Evolutionary conservation across 2,329 filamentous ascomycete species (phyloP).

Genomic region (Dactylellina leptospora): DNA sequence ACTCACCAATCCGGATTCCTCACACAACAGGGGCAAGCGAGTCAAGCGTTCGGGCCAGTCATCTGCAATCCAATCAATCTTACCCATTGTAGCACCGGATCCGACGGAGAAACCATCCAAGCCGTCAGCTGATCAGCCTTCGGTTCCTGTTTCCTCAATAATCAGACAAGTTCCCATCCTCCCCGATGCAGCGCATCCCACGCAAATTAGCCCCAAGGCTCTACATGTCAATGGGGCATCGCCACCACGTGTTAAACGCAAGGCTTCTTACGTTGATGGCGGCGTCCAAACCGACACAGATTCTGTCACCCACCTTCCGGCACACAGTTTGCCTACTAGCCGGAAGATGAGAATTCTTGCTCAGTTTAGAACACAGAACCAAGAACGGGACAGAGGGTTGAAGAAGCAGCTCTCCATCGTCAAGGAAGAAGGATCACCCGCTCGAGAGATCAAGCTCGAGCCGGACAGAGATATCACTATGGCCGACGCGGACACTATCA

Average conservation of each 20-base stretch:
- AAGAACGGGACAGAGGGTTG: slow-evolving; percentile 28
- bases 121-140: slow-evolving; percentile 37
- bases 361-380: slow-evolving; percentile 37
- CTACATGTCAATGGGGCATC: slow-evolving; percentile 49
- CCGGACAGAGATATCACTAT: slow-evolving; percentile 33
- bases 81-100: slow-evolving; percentile 36
- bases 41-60: slow-evolving; percentile 55
- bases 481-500: slow-evolving; percentile 9
- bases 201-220: slow-evolving; percentile 44
- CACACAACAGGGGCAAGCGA: slow-evolving; percentile 54
- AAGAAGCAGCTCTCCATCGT: slow-evolving; percentile 45
- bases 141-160: slow-evolving; percentile 24
- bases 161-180: slow-evolving; percentile 43
- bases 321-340: slow-evolving; percentile 28
- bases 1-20: slow-evolving; percentile 55
- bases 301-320: slow-evolving; percentile 3
- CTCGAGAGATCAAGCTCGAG: slow-evolving; percentile 6
- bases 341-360: slow-evolving; percentile 49
- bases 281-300: slow-evolving; percentile 56
- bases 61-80: slow-evolving; percentile 27
- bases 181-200: slow-evolving; percentile 50
- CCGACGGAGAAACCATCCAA: slow-evolving; percentile 50
- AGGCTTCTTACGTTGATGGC: slow-evolving; percentile 55
- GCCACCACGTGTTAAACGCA: slow-evolving; percentile 33
- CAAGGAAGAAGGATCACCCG: slow-evolving; percentile 34